A percentile compares a stretch with the other conserved stretches of the same genome.
These are phyloP conservation scores for Leccinum solheimii DNA, from an alignment of 1,284 basidiomycete genomes.

Conservation along the genomic window DNA sequence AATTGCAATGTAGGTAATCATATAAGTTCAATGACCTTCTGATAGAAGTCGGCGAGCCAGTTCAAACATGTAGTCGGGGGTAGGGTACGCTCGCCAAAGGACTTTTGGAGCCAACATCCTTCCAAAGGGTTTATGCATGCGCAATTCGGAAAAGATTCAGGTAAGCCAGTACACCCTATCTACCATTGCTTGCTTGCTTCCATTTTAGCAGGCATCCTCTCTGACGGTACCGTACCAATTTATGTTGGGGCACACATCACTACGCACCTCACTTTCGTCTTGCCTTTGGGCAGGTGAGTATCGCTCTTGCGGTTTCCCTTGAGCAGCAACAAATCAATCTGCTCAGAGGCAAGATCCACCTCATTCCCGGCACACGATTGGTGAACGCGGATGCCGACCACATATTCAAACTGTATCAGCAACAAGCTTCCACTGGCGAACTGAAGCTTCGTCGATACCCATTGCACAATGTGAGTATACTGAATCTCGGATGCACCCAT, in stretches of 20 bases:
- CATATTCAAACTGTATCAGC: constrained; percentile 64
- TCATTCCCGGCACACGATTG: constrained; percentile 47
- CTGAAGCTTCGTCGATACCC: constrained; percentile 69
- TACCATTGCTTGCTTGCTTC: background rate
- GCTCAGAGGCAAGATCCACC: constrained; percentile 61
- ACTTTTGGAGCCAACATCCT: constrained; percentile 43
- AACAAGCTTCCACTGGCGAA: constrained; percentile 53
- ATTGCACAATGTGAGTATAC: constrained; percentile 49
- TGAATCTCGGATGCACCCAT: background rate
- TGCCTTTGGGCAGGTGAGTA: constrained; percentile 51
- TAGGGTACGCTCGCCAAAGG: constrained; percentile 36
- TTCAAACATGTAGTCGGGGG: constrained; percentile 16
- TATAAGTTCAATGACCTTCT: background rate
- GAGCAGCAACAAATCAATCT: background rate
- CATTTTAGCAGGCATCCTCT: constrained; percentile 35
- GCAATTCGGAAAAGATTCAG: constrained; percentile 33
- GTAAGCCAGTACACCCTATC: constrained; percentile 9
- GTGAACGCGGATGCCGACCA: constrained; percentile 49
- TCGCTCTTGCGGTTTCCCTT: background rate
- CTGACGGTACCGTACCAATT: constrained; percentile 30
- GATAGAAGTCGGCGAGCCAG: constrained; percentile 13
- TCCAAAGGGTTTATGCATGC: constrained; percentile 30
- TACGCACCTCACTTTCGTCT: constrained; percentile 41
- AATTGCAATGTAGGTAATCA: constrained; percentile 39
- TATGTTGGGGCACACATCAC: constrained; percentile 27